A percentile compares a stretch with the other conserved stretches of the same genome.
Evolutionary conservation across 257 asterid species (phyloP).

Genomic region (Nicotiana noctiflora): DNA sequence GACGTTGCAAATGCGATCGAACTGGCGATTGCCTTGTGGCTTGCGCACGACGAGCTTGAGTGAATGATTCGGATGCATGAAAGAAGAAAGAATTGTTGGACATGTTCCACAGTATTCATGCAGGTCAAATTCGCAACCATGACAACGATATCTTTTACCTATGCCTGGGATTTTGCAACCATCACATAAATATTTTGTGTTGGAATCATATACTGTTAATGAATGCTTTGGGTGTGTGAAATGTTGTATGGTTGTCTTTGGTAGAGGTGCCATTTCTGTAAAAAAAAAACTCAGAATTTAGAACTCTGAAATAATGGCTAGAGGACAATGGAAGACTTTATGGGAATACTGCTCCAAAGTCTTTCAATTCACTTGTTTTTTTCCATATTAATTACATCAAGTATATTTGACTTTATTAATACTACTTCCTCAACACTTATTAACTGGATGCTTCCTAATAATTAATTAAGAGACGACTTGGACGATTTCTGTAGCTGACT

Average conservation of each 20-base stretch:
- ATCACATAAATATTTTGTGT: constrained; percentile 23
- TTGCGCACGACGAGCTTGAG: constrained; percentile 20
- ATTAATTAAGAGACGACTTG: too few relatives aligned
- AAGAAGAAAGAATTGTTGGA: constrained; percentile 20
- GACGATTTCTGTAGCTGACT: too few relatives aligned
- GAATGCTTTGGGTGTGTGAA: constrained; percentile 37
- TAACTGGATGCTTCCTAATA: background rate
- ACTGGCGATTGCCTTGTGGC: constrained; percentile 1
- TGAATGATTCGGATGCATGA: background rate
- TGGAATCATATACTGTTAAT: background rate
- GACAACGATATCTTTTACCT: constrained; percentile 35
- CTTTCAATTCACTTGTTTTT: background rate
- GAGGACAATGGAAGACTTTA: background rate
- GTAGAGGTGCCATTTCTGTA: constrained; percentile 22
- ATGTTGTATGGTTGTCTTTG: constrained; percentile 21
- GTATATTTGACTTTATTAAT: background rate
- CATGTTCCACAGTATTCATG: constrained; percentile 48
- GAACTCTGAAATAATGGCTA: background rate
- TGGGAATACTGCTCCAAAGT: background rate
- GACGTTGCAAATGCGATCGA: constrained; percentile 25
- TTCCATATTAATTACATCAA: background rate
- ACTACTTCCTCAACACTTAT: background rate
- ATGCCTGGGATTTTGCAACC: constrained; percentile 37
- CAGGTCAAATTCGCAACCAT: constrained; percentile 35
- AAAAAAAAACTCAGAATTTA: too few relatives aligned